Evolutionary conservation across 108 stramenopile genomes (phyloP).

Genomic region (Cyclotella kingstonii): DNA sequence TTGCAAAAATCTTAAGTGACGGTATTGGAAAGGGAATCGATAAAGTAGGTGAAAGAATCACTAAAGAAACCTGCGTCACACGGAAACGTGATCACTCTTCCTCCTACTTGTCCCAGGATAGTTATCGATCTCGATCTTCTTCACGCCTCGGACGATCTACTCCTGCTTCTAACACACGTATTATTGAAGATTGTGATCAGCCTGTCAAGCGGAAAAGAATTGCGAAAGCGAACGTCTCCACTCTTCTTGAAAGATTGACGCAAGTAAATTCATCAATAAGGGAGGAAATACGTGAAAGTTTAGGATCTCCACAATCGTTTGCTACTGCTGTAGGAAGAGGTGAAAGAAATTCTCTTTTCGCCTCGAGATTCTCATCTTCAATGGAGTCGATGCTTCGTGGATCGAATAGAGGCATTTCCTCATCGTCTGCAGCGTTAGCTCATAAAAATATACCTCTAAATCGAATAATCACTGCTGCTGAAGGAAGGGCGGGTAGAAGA

Average conservation of each 20-base stretch:
- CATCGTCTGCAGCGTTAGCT: conserved; percentile 1
- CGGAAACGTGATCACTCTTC: conserved; percentile 26
- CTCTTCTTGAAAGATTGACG: conserved; percentile 24
- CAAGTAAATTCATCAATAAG: conserved; percentile 2
- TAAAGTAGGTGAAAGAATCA: neutral
- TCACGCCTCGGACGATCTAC: neutral
- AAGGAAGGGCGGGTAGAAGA: neutral
- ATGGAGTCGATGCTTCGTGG: conserved; percentile 25
- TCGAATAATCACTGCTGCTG: conserved; percentile 8
- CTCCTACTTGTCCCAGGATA: conserved; percentile 16
- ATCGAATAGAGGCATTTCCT: neutral
- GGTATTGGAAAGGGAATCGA: neutral
- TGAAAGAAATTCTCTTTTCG: conserved; percentile 3
- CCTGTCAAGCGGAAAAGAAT: conserved; percentile 13
- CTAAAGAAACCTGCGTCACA: neutral
- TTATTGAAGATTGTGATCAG: neutral
- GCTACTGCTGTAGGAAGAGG: conserved; percentile 4
- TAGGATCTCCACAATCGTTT: neutral
- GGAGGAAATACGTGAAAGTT: neutral
- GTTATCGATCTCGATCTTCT: conserved; percentile 12
- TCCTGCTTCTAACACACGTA: neutral
- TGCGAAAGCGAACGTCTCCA: conserved; percentile 7
- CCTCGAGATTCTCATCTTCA: conserved; percentile 7
- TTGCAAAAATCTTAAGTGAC: neutral
- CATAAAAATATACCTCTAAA: conserved; percentile 8